These are phyloP conservation scores for Clathrospora elynae DNA, from an alignment of 2,329 filamentous ascomycete genomes.

Conservation along the genomic window DNA sequence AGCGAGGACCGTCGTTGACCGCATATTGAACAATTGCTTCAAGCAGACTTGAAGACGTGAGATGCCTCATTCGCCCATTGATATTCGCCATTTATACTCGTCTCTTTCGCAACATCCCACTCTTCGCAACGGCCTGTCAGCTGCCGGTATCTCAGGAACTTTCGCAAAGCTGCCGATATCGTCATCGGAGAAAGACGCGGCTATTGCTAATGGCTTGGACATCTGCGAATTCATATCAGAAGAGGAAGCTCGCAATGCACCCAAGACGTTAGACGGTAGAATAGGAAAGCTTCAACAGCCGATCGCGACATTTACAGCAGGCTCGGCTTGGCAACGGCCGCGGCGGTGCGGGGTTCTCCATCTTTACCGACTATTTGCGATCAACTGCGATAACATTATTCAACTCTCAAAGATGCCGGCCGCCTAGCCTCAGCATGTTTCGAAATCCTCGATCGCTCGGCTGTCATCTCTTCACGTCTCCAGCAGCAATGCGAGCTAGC, in stretches of 20 bases:
- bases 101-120: slow-evolving; percentile 13
- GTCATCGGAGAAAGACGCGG: slow-evolving; percentile 14
- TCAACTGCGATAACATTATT: not conserved
- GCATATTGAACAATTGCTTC: slow-evolving; percentile 15
- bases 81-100: slow-evolving; percentile 1
- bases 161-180: slow-evolving; percentile 9
- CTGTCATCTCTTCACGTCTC: too few species aligned
- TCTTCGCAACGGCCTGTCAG: slow-evolving; percentile 4
- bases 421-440: not conserved
- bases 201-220: slow-evolving; percentile 7
- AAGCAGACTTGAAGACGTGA: too few species aligned
- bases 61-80: not conserved
- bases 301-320: slow-evolving; percentile 6
- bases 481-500: too few species aligned
- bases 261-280: slow-evolving; percentile 20
- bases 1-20: slow-evolving; percentile 9
- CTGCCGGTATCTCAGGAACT: slow-evolving; percentile 19
- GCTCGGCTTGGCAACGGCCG: slow-evolving; percentile 19
- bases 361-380: not conserved
- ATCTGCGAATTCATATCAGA: slow-evolving; percentile 18
- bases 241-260: slow-evolving; percentile 26
- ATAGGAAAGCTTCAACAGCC: slow-evolving; percentile 4
- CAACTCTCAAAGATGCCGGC: not conserved
- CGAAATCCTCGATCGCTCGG: too few species aligned
- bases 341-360: slow-evolving; percentile 11